Base-by-base conservation (phyloP, 2,329 filamentous ascomycete species). In the Mycosphaerella sp. region DNA sequence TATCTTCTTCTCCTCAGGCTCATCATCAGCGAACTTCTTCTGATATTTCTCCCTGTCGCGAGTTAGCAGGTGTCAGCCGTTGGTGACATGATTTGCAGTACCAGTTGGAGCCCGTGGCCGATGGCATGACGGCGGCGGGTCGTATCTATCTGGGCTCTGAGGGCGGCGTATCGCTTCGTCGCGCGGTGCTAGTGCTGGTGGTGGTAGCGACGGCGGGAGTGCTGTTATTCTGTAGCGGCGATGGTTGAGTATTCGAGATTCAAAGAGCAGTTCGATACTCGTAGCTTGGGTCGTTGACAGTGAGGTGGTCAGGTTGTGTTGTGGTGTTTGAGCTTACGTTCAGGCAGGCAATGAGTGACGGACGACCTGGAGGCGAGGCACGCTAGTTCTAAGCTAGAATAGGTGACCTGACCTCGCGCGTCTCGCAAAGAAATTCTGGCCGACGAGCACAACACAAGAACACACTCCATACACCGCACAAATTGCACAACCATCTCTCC, bases 1-100 rank as follows among this genome's bases (percentile, higher is more conserved):
- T 69, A 98, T 98, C 82, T 98, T 98, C 85, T 98, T 98, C 80
- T 98, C 93, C 71, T 95, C 89, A 72, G 90, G 79, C 71, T 97
- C 93, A 66, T 98, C 93, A 68, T 98, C 93, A 68, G 86, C 91
- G 69, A 88, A 98, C 69, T 85, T 90, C 80, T 97, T 96, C 76
- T 87, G 82, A 79, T 95, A 97, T 78, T 97, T 97, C 80, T 98
- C 93, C 93, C 30, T 34, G 30, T 34, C 30, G 10, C 10, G 4
- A 34, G 30, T 34, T 34, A 34, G 30, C 93, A 98, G 30, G 13
- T 34, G 30, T 34, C 30, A 34, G 10, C 10, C 7, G 30, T 12
- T 34, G 30, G 30, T 34, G 30, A 25, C 21, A 25, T 25, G 21
- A 25, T 25, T 25, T 34, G 13, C 10, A 34, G 30, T 34, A 34